phyloP scores from a whole-genome alignment of 2,329 filamentous ascomycete genomes.

The Elsinoe batatas region DNA sequence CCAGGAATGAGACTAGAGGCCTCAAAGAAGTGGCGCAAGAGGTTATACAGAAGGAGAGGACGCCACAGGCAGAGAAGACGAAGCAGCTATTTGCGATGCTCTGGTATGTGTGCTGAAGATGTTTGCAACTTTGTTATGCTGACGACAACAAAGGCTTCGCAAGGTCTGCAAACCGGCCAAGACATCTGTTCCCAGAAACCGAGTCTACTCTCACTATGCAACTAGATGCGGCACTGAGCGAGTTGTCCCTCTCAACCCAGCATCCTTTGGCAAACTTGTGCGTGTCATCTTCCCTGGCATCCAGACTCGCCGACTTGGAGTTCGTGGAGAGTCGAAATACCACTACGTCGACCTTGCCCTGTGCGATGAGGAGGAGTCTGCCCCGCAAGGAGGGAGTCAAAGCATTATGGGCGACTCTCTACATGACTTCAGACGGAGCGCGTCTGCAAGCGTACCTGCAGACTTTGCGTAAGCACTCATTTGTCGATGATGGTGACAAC shows the following conservation, averaged over 20 bases:
- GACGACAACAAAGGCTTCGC: conserved; percentile 50
- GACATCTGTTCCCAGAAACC: conserved; percentile 79
- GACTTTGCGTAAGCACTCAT: conserved; percentile 20
- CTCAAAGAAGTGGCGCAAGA: conserved; percentile 65
- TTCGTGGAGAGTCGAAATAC: conserved; percentile 95
- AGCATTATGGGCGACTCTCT: conserved; percentile 15
- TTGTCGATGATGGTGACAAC: conserved; percentile 18
- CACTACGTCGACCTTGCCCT: conserved; percentile 61
- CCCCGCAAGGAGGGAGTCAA: conserved; percentile 16
- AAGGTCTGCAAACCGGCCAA: conserved; percentile 63
- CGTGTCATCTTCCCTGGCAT: conserved; percentile 92
- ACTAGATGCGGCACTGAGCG: conserved; percentile 85
- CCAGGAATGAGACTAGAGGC: conserved; percentile 56
- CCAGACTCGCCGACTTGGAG: conserved; percentile 81
- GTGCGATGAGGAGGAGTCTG: conserved; percentile 32
- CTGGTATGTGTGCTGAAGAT: conserved; percentile 49
- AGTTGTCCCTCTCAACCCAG: conserved; percentile 90
- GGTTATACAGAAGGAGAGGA: conserved; percentile 68
- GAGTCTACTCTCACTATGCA: conserved; percentile 93
- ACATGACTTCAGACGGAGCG: conserved; percentile 19
- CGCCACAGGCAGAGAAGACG: conserved; percentile 70
- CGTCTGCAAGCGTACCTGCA: conserved; percentile 24
- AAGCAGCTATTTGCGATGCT: conserved; percentile 84
- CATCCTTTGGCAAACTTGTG: conserved; percentile 94
- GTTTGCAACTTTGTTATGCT: conserved; percentile 11